Conservation (phyloP, 2,329 filamentous ascomycete genomes). For the Malbranchea zuffiana region DNA sequence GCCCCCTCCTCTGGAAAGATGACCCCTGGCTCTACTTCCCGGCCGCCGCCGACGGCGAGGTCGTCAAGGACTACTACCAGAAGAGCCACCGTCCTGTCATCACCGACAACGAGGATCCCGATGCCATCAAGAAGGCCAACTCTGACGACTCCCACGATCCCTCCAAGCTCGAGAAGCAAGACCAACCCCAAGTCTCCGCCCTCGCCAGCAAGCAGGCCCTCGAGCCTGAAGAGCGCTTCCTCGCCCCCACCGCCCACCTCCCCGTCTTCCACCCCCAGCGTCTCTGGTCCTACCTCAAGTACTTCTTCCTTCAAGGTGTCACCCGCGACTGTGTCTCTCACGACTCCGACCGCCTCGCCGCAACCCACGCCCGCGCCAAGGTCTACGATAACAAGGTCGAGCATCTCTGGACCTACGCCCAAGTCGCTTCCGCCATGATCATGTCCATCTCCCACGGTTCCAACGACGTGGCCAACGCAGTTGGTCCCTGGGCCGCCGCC, state of each 20-base stretch:
- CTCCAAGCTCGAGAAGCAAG: conserved; percentile 13
- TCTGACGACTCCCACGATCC: conserved; percentile 4
- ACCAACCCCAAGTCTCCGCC: conserved; percentile 15
- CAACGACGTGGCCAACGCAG: conserved; percentile 36
- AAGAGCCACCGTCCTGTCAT: conserved; percentile 11
- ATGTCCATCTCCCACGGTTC: conserved; percentile 38
- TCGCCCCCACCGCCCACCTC: conserved; percentile 26
- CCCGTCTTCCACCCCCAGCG: conserved; percentile 22
- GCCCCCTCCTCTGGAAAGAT: conserved; percentile 32
- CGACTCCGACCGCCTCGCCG: conserved; percentile 29
- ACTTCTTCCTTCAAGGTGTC: conserved; percentile 35
- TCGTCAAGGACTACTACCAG: conserved; percentile 33
- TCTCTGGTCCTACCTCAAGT: conserved; percentile 34
- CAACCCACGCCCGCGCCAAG: conserved; percentile 33
- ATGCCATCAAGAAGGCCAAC: conserved; percentile 6
- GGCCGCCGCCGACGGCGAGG: conserved; percentile 22
- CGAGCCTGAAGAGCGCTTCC: conserved; percentile 25
- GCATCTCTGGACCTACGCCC: conserved; percentile 39
- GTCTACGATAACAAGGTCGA: conserved; percentile 39
- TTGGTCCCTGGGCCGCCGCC: conserved; percentile 32
- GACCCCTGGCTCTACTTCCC: conserved; percentile 33
- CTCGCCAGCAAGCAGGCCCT: conserved; percentile 20
- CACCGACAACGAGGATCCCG: background rate
- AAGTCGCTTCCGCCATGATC: conserved; percentile 33
- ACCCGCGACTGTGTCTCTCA: conserved; percentile 34